Evolutionary conservation across 2,329 filamentous ascomycete genomes (phyloP).

Genomic region (Fragosphaeria purpurea): DNA sequence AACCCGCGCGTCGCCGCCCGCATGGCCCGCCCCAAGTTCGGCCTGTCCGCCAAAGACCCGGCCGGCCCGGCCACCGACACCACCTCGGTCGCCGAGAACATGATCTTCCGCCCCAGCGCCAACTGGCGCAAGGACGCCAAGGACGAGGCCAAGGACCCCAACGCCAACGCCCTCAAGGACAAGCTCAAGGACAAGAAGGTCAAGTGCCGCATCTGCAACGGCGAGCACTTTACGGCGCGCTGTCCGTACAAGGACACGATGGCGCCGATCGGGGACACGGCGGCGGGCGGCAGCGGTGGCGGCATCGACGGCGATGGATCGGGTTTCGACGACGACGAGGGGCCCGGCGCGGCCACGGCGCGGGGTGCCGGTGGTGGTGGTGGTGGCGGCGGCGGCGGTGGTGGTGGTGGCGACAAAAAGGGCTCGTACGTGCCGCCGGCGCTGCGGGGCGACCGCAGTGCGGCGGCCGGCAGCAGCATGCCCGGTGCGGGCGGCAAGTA

Average conservation of each 20-base stretch:
- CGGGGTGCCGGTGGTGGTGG: conserved; percentile 21
- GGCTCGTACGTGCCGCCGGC: conserved; percentile 91
- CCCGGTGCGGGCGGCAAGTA: conserved; percentile 65
- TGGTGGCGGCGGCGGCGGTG: conserved; percentile 36
- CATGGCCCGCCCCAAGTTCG: conserved; percentile 89
- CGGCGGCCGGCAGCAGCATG: conserved; percentile 47
- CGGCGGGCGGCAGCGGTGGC: conserved; percentile 45
- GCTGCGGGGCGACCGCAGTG: conserved; percentile 62
- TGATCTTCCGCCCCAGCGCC: conserved; percentile 83
- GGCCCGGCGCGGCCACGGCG: conserved; percentile 33
- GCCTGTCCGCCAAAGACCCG: conserved; percentile 74
- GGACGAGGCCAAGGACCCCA: conserved; percentile 62
- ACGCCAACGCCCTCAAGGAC: conserved; percentile 65
- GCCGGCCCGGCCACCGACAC: conserved; percentile 73
- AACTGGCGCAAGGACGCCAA: conserved; percentile 91
- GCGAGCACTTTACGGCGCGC: conserved; percentile 97
- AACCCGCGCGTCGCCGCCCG: conserved; percentile 96
- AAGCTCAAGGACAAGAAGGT: conserved; percentile 98
- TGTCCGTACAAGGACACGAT: conserved; percentile 99
- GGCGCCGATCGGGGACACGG: conserved; percentile 66
- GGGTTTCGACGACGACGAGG: conserved; percentile 20
- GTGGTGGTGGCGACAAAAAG: conserved; percentile 55
- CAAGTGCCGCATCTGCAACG: conserved; percentile 98
- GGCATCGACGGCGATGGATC: conserved; percentile 47
- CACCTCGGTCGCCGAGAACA: conserved; percentile 93